Conservation (phyloP, 1,284 basidiomycete genomes). For the Anthracocystis walkeri region DNA sequence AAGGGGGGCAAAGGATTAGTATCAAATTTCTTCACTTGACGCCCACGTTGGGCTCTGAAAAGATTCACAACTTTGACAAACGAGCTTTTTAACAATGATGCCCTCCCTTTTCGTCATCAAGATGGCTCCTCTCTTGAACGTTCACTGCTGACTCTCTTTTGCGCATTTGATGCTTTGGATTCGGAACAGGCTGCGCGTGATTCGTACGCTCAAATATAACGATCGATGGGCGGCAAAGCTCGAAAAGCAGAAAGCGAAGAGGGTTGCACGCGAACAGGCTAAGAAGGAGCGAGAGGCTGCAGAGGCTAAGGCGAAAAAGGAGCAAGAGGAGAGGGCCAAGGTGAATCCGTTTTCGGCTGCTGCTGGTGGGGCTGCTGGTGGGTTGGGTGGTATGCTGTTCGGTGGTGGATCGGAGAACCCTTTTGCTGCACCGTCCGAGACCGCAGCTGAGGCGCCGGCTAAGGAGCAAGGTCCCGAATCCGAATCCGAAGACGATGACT, state of each 20-base stretch:
- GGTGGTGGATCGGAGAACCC: slow-evolving; percentile 52
- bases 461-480: slow-evolving; percentile 3
- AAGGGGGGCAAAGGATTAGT: slow-evolving; percentile 63
- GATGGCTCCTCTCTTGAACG: slow-evolving; percentile 17
- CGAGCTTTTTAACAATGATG: slow-evolving; percentile 69
- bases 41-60: slow-evolving; percentile 60
- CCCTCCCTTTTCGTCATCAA: slow-evolving; percentile 24
- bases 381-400: slow-evolving; percentile 50
- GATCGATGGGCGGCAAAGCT: slow-evolving; percentile 67
- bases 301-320: slow-evolving; percentile 32
- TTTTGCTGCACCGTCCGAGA: slow-evolving; percentile 34
- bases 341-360: slow-evolving; percentile 49
- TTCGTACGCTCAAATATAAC: slow-evolving; percentile 66
- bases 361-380: slow-evolving; percentile 22
- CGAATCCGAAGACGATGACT: slow-evolving; percentile 18
- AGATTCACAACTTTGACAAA: slow-evolving; percentile 66
- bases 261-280: slow-evolving; percentile 34
- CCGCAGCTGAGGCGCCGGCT: background rate
- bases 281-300: slow-evolving; percentile 45
- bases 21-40: slow-evolving; percentile 70
- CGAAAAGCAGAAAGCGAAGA: slow-evolving; percentile 56
- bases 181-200: slow-evolving; percentile 56
- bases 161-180: slow-evolving; percentile 1
- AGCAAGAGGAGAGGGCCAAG: slow-evolving; percentile 52
- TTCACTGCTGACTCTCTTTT: slow-evolving; percentile 13